A percentile compares a stretch with the other conserved stretches of the same genome.
Evolutionary conservation across 2,329 filamentous ascomycete species (phyloP).

Genomic region (Cercospora sp.): DNA sequence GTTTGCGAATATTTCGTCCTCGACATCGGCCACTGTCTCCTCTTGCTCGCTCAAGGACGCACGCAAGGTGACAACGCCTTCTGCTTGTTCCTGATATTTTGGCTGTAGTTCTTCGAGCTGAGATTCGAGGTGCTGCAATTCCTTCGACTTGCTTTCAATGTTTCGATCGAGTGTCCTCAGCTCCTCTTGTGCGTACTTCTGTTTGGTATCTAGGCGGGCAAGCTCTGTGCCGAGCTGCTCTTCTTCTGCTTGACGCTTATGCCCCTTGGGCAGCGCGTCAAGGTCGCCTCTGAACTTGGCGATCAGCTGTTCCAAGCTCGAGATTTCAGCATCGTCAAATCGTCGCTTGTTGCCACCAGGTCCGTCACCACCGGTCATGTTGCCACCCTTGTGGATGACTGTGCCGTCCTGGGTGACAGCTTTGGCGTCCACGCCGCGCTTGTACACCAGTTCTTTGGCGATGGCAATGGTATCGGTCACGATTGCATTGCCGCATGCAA

Average conservation of each 20-base stretch:
- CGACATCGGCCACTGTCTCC: conserved; percentile 72
- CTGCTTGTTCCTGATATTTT: conserved; percentile 72
- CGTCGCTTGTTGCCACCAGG: conserved; percentile 68
- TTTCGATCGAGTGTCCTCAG: conserved; percentile 78
- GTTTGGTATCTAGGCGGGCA: conserved; percentile 72
- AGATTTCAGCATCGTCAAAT: conserved; percentile 87
- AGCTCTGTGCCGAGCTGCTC: conserved; percentile 79
- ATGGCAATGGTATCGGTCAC: conserved; percentile 86
- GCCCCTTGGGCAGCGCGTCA: conserved; percentile 73
- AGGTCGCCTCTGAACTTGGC: conserved; percentile 77
- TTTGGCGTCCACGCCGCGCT: conserved; percentile 81
- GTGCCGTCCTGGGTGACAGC: conserved; percentile 94
- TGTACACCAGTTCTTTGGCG: conserved; percentile 87
- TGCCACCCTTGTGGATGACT: conserved; percentile 91
- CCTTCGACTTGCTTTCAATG: conserved; percentile 77
- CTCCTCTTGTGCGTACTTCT: conserved; percentile 72
- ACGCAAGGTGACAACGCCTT: conserved; percentile 64
- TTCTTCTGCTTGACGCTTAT: conserved; percentile 73
- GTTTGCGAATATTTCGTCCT: conserved; percentile 80
- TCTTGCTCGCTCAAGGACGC: conserved; percentile 57
- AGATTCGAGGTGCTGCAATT: conserved; percentile 69
- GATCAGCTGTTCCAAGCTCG: conserved; percentile 74
- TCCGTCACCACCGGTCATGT: conserved; percentile 93
- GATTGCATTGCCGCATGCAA: conserved; percentile 91
- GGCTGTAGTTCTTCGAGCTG: conserved; percentile 75